Evolutionary conservation across 306 rosid genomes (phyloP).

Genomic region (Quercus mongolica): DNA sequence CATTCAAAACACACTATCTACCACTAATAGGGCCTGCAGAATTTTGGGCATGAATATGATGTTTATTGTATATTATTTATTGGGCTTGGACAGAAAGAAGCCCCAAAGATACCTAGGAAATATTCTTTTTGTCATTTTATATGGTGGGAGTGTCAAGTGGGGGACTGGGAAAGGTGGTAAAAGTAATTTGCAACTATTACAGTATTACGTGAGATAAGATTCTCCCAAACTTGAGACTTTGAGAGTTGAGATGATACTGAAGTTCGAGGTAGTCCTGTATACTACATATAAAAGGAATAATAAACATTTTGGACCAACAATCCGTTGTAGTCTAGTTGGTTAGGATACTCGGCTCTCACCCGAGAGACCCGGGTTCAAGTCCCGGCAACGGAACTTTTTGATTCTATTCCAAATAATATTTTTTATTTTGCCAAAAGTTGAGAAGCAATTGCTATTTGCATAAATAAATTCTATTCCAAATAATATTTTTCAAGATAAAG

Average conservation of each 20-base stretch:
- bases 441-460: neutral
- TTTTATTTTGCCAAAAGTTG: too few species aligned
- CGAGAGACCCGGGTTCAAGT: slow-evolving; percentile 83
- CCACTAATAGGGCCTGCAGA: neutral
- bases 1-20: neutral
- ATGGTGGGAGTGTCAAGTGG: too few species aligned
- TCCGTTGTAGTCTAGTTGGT: slow-evolving; percentile 87
- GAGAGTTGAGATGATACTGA: too few species aligned
- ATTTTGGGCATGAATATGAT: neutral
- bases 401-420: too few species aligned
- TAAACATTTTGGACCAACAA: fast-evolving
- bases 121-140: too few species aligned
- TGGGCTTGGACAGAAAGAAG: neutral
- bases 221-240: too few species aligned
- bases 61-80: too few species aligned
- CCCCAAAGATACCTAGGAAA: neutral
- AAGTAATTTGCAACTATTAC: neutral
- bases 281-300: fast-evolving
- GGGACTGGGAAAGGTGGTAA: too few species aligned
- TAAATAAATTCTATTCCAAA: neutral
- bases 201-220: too few species aligned
- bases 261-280: too few species aligned
- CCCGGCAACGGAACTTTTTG: slow-evolving; percentile 64
- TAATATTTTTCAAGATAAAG: neutral
- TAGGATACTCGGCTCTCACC: slow-evolving; percentile 83